These are phyloP conservation scores for Leccinellum rugosiceps DNA, from an alignment of 768 basidiomycete genomes.

Conservation along the genomic window DNA sequence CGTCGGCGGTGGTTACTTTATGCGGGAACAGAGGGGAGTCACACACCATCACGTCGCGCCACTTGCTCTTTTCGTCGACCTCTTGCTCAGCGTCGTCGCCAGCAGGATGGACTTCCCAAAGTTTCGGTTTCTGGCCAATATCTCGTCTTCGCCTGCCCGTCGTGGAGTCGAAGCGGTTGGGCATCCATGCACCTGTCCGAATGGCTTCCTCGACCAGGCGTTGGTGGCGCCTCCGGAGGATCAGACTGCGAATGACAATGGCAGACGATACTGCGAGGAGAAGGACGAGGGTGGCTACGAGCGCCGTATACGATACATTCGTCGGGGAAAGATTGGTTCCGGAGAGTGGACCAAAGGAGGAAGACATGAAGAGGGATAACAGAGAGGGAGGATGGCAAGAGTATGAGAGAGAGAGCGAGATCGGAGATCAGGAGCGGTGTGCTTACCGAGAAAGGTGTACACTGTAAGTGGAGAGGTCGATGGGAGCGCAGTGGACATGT, in stretches of 20 bases:
- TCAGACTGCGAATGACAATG: slow-evolving; percentile 61
- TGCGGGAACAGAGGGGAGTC: not conserved
- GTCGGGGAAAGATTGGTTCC: slow-evolving; percentile 1
- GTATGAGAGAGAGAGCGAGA: not conserved
- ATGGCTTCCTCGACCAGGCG: slow-evolving; percentile 61
- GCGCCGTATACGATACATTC: slow-evolving; percentile 39
- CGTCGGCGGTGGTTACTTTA: not conserved
- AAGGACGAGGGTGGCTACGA: slow-evolving; percentile 61
- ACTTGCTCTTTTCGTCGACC: slow-evolving; percentile 20
- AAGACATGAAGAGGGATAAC: slow-evolving; percentile 16
- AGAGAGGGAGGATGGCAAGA: not conserved
- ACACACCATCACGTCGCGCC: slow-evolving; percentile 30
- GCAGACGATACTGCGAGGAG: slow-evolving; percentile 65
- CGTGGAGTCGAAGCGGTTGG: slow-evolving; percentile 20
- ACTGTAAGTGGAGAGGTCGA: slow-evolving; percentile 17
- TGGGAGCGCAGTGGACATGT: slow-evolving; percentile 1
- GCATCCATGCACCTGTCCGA: slow-evolving; percentile 58
- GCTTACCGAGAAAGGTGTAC: slow-evolving; percentile 33
- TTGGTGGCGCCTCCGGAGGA: slow-evolving; percentile 61
- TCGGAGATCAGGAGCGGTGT: not conserved
- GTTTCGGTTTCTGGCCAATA: slow-evolving; percentile 29
- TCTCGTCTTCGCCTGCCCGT: slow-evolving; percentile 23
- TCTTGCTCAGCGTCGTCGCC: slow-evolving; percentile 11
- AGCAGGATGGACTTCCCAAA: slow-evolving; percentile 26
- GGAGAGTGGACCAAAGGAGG: not conserved